Conservation (phyloP, 176 grass and related monocot species). For the Oryza longistaminata region DNA sequence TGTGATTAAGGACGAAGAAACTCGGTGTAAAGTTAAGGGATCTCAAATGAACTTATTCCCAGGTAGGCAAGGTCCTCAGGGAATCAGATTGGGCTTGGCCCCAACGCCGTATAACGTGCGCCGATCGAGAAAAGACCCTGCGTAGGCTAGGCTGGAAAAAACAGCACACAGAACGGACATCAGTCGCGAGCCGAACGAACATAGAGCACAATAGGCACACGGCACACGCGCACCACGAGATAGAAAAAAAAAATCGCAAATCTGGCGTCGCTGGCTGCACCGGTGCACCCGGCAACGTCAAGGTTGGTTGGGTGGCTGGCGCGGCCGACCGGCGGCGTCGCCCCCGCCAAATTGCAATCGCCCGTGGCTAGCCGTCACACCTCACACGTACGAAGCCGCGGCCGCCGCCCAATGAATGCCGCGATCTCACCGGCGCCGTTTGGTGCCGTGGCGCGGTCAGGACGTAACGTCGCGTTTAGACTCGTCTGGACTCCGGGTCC, state of each 20-base stretch:
- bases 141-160: not conserved
- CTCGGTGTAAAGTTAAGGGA: too few species aligned
- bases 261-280: not conserved
- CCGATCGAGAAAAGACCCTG: too few species aligned
- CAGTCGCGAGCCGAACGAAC: too few species aligned
- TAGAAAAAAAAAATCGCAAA: too few species aligned
- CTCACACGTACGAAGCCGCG: conserved; percentile 30
- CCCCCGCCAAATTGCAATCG: not conserved
- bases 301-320: not conserved
- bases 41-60: too few species aligned
- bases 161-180: not conserved
- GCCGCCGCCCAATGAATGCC: conserved; percentile 38
- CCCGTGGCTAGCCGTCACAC: not conserved
- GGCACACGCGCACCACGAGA: too few species aligned
- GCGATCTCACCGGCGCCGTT: not conserved
- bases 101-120: not conserved
- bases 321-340: not conserved
- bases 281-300: too few species aligned
- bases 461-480: conserved; percentile 13
- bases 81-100: not conserved
- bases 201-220: too few species aligned
- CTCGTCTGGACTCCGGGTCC: conserved; percentile 22
- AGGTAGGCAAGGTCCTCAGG: too few species aligned
- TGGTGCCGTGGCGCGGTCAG: conserved; percentile 31
- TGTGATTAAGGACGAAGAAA: too few species aligned